Percentiles rank a stretch among this genome's conserved stretches.
Evolutionary conservation across 2,329 filamentous ascomycete genomes (phyloP).

Genomic region (Leptographium procerum): DNA sequence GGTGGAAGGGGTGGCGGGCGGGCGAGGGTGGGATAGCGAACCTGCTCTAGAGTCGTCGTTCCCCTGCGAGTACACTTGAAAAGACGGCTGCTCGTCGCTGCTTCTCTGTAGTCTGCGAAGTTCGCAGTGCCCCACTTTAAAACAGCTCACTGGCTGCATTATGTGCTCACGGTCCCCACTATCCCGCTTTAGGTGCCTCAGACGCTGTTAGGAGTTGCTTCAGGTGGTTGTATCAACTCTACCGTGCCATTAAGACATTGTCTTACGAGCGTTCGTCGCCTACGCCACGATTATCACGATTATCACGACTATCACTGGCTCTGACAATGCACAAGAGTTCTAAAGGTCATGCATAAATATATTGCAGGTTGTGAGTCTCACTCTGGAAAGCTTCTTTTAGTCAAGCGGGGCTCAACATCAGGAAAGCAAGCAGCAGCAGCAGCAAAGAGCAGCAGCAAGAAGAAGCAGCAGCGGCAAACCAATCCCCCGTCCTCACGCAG

Average conservation of each 20-base stretch:
- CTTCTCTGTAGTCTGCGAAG: neutral
- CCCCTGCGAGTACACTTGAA: neutral
- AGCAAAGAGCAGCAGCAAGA: neutral
- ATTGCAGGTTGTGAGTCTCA: neutral
- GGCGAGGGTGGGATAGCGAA: neutral
- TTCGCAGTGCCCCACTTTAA: neutral
- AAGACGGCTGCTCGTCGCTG: neutral
- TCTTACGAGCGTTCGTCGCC: too few relatives aligned
- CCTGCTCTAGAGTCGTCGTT: neutral
- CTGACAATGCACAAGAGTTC: neutral
- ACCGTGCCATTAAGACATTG: too few relatives aligned
- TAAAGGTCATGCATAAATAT: neutral
- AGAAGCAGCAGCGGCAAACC: neutral
- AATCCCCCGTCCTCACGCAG: neutral
- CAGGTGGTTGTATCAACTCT: too few relatives aligned
- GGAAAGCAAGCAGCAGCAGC: neutral
- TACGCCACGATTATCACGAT: too few relatives aligned
- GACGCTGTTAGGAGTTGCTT: neutral
- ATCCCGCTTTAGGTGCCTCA: neutral
- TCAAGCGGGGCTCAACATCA: neutral
- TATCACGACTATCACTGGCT: neutral
- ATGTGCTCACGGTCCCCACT: neutral
- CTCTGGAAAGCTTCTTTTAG: neutral
- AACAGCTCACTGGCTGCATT: neutral
- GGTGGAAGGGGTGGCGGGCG: neutral